Base-by-base conservation (phyloP, 1,284 basidiomycete genomes). In the Ustilago vetiveriae region DNA sequence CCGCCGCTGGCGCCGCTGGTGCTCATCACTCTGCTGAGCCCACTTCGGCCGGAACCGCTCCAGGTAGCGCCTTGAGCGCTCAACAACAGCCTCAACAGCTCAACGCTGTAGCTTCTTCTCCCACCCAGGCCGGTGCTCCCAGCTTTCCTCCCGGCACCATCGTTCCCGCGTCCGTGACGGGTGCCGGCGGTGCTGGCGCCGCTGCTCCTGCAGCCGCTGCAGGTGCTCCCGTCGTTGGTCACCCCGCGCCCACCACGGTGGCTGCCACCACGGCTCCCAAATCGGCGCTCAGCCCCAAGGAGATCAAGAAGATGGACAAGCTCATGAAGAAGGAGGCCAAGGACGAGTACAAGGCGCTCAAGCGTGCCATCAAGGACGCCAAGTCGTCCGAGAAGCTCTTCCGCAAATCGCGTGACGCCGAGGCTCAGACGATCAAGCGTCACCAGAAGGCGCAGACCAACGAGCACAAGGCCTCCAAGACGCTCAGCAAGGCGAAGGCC, bases 291-390 rank as follows among this genome's bases (percentile, higher is more conserved):
- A 51, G 39, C 38, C 39, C 68, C 49, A 74, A 74, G 62, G 74
- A 76, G 23, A 37, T 65, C 39, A 78, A 78, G 67, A 75, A 76
- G 71, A 67, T 75, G 65, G 69, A 74, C 57, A 78, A 78, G 64
- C 64, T 78, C 47, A 72, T 73, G 53, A 70, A 72, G 56, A 74
- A 54, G 27, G 75, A 78, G 54, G 74, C 75, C 43, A 78, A 78
- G 70, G 58, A 63, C 56, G 74, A 78, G 48, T 51, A 74, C 36
- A 74, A 76, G 51, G 60, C 71, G 52, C 46, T 78, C 46, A 71
- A 69, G 65, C 47, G 52, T 14, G 64, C 75, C 40, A 63, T 78
- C 68, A 78, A 78, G 74, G 66, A 71, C 40, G 72, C 75, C n/a
- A 26, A 40, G 23, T 30, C 59, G 1, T 55, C 68, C 37, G 74